Percentiles rank a stretch among this genome's conserved stretches.
phyloP scores from a whole-genome alignment of 148 eudicot species.

The Rheum nobile region DNA sequence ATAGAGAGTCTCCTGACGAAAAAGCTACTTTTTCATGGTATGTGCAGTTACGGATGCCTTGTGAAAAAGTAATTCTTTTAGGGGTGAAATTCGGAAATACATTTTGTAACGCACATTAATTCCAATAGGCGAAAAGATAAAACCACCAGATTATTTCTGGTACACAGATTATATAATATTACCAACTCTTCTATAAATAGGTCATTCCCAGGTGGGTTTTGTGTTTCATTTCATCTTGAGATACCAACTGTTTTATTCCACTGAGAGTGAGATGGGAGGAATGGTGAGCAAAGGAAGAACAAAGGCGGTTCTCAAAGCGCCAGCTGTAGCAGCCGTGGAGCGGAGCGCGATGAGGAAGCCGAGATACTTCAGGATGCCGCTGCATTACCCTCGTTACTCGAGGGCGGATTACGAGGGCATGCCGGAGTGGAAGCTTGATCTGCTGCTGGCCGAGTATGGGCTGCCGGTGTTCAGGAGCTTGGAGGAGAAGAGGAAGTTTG shows the following conservation, averaged over 20 bases:
- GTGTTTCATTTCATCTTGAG: not conserved
- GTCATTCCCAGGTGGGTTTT: not conserved
- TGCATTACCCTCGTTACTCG: slow-evolving; percentile 22
- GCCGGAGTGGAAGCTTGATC: slow-evolving; percentile 24
- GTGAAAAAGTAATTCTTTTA: not conserved
- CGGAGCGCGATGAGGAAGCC: not conserved
- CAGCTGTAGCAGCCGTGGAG: not conserved
- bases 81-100: not conserved
- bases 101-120: not conserved
- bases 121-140: too few species aligned
- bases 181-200: not conserved
- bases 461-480: slow-evolving; percentile 16
- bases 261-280: not conserved
- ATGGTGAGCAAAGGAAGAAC: not conserved
- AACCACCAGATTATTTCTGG: too few species aligned
- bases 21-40: not conserved
- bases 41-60: not conserved
- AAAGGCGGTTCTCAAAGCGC: not conserved
- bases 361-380: slow-evolving; percentile 19
- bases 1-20: not conserved
- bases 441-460: slow-evolving; percentile 19
- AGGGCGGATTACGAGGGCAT: slow-evolving; percentile 20
- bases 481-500: slow-evolving; percentile 17
- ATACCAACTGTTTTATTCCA: not conserved
- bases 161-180: not conserved